Percentiles rank a stretch among this genome's conserved stretches.
Evolutionary conservation across 2,329 filamentous ascomycete genomes (phyloP).

Genomic region (Pseudopithomyces chartarum): DNA sequence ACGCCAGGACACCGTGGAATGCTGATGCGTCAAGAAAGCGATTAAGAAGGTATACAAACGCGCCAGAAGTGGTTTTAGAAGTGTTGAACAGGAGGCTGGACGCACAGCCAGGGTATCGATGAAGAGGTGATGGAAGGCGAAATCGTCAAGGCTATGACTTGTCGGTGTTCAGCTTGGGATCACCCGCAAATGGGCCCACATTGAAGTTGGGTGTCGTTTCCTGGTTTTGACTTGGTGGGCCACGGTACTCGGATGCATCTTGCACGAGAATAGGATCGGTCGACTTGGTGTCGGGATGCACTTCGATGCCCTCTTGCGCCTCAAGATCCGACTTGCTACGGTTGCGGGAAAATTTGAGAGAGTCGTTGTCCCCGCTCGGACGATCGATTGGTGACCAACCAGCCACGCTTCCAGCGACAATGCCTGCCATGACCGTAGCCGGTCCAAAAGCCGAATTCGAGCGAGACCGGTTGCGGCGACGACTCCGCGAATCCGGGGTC

Average conservation of each 20-base stretch:
- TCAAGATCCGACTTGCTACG: conserved; percentile 48
- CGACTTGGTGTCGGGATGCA: conserved; percentile 56
- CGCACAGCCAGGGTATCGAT: neutral
- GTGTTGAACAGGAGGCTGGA: neutral
- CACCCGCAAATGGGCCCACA: conserved; percentile 49
- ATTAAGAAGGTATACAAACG: conserved; percentile 9
- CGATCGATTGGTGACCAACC: conserved; percentile 76
- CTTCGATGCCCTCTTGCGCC: conserved; percentile 49
- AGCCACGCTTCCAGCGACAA: conserved; percentile 76
- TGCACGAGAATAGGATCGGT: conserved; percentile 54
- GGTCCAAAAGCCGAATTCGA: conserved; percentile 76
- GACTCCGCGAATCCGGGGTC: conserved; percentile 62
- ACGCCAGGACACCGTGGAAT: conserved; percentile 15
- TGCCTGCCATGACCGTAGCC: conserved; percentile 81
- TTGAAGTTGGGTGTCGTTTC: conserved; percentile 52
- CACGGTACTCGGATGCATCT: conserved; percentile 45
- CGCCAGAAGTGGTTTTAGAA: neutral
- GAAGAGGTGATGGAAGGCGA: neutral
- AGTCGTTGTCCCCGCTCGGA: conserved; percentile 47
- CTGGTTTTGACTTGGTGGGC: conserved; percentile 51
- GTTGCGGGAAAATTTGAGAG: conserved; percentile 43
- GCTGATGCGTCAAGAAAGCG: conserved; percentile 1
- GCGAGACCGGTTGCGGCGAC: conserved; percentile 65
- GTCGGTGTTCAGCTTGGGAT: conserved; percentile 40
- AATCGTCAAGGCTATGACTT: conserved; percentile 12